Percentiles rank a stretch among this genome's conserved stretches.
phyloP scores from a whole-genome alignment of 2,329 filamentous ascomycete genomes.

The Immersiporthe knoxdaviesiana region DNA sequence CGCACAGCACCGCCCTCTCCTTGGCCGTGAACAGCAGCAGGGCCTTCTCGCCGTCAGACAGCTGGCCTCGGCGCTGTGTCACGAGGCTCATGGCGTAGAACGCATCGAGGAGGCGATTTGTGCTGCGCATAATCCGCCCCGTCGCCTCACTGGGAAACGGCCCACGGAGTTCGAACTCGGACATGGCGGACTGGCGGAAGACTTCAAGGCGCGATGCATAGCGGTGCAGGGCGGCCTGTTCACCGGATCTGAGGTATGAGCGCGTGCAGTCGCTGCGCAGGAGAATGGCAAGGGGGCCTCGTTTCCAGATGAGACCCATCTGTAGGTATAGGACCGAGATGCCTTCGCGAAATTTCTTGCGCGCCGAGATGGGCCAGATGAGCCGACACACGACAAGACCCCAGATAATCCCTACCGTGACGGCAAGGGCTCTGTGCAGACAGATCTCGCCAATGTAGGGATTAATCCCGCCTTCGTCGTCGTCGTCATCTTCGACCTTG shows the following conservation, averaged over 20 bases:
- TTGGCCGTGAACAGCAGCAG: constrained; percentile 77
- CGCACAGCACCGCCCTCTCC: constrained; percentile 80
- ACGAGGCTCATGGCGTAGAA: constrained; percentile 97
- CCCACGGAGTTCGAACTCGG: constrained; percentile 85
- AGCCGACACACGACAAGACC: constrained; percentile 86
- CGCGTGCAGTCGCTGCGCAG: constrained; percentile 59
- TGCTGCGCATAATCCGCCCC: constrained; percentile 75
- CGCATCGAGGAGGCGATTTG: constrained; percentile 83
- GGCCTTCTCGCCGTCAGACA: constrained; percentile 79
- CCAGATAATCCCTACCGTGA: constrained; percentile 87
- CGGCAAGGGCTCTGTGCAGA: constrained; percentile 83
- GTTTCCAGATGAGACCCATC: constrained; percentile 95
- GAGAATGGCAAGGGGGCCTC: constrained; percentile 81
- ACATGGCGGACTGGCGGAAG: constrained; percentile 72
- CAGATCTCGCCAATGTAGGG: constrained; percentile 89
- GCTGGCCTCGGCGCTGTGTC: constrained; percentile 75
- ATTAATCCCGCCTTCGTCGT: constrained; percentile 83
- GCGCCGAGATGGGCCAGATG: constrained; percentile 92
- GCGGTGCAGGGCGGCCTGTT: constrained; percentile 84
- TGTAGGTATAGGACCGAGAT: constrained; percentile 90
- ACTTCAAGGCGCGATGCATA: constrained; percentile 76
- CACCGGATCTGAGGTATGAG: constrained; percentile 83
- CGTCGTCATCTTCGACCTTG: constrained; percentile 77
- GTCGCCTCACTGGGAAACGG: constrained; percentile 81
- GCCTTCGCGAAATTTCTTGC: constrained; percentile 85